These are phyloP conservation scores for Phaeophleospora eucalypticola DNA, from an alignment of 2,329 filamentous ascomycete species.

Conservation along the genomic window DNA sequence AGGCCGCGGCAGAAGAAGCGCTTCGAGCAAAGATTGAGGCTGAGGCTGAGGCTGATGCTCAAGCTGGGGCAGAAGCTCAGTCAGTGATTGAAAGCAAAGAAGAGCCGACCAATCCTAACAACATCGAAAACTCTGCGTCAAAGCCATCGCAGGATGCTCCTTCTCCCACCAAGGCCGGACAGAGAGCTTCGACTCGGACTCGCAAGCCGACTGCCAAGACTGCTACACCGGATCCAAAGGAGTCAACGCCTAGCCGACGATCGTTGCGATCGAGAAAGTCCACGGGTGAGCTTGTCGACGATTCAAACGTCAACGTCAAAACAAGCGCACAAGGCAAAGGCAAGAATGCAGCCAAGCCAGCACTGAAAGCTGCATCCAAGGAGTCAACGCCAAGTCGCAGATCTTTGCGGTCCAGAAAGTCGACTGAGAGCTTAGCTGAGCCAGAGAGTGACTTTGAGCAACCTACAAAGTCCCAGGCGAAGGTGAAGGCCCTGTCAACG, in stretches of 20 bases:
- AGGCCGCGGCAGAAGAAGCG: conserved; percentile 18
- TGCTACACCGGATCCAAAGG: too few species aligned
- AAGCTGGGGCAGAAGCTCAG: not conserved
- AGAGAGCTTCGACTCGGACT: not conserved
- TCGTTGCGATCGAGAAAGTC: not conserved
- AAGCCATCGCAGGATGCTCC: not conserved
- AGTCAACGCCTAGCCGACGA: not conserved
- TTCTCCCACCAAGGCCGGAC: not conserved
- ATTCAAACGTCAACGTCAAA: not conserved
- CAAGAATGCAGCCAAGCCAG: not conserved
- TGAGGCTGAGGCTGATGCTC: not conserved
- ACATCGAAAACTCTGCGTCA: too few species aligned
- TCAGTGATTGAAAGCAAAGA: too few species aligned
- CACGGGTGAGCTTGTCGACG: not conserved
- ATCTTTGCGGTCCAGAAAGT: not conserved
- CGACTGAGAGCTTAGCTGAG: not conserved
- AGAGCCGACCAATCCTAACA: too few species aligned
- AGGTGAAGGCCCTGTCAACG: too few species aligned
- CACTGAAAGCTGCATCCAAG: not conserved
- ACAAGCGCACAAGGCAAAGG: not conserved
- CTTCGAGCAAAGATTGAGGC: not conserved
- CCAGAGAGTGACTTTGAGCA: too few species aligned
- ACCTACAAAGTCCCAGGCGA: too few species aligned
- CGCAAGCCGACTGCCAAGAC: not conserved
- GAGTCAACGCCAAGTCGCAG: not conserved